phyloP scores from a whole-genome alignment of 768 basidiomycete genomes.

The Lyophyllum atratum region DNA sequence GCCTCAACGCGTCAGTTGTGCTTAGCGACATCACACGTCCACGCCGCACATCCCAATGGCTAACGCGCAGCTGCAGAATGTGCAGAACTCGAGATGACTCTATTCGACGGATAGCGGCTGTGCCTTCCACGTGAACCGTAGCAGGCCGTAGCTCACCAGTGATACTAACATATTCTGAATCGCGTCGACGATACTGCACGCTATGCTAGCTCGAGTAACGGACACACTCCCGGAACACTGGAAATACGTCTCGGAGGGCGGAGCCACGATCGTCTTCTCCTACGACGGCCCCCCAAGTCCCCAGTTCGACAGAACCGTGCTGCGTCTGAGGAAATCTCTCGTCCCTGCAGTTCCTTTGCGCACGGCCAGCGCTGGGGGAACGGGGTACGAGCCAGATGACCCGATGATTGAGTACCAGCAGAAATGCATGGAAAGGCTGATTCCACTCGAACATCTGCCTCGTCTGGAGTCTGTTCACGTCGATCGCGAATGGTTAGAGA shows the following conservation, averaged over 20 bases:
- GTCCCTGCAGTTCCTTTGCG: conserved; percentile 12
- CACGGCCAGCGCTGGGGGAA: background rate
- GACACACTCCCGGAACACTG: conserved; percentile 57
- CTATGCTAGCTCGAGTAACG: conserved; percentile 27
- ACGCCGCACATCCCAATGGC: too few species aligned
- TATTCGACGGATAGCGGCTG: background rate
- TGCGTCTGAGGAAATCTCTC: conserved; percentile 72
- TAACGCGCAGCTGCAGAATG: too few species aligned
- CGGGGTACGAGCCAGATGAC: conserved; percentile 35
- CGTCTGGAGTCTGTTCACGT: conserved; percentile 51
- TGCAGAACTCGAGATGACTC: too few species aligned
- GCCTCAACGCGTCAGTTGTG: background rate
- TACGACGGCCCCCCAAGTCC: conserved; percentile 61
- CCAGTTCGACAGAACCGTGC: conserved; percentile 61
- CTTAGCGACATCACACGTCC: background rate
- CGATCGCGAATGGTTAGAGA: conserved; percentile 59
- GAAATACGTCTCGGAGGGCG: conserved; percentile 92
- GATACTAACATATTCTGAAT: too few species aligned
- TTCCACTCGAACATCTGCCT: conserved; percentile 64
- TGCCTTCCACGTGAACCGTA: background rate
- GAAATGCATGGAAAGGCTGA: conserved; percentile 61
- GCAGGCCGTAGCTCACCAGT: too few species aligned
- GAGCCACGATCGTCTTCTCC: conserved; percentile 85
- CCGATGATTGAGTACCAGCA: conserved; percentile 57
- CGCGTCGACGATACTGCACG: background rate